Evolutionary conservation across 192 early-diverging fungal species (phyloP), one percentile per base, ranked within the genome.

Genomic region (Coemansia sp.): DNA sequence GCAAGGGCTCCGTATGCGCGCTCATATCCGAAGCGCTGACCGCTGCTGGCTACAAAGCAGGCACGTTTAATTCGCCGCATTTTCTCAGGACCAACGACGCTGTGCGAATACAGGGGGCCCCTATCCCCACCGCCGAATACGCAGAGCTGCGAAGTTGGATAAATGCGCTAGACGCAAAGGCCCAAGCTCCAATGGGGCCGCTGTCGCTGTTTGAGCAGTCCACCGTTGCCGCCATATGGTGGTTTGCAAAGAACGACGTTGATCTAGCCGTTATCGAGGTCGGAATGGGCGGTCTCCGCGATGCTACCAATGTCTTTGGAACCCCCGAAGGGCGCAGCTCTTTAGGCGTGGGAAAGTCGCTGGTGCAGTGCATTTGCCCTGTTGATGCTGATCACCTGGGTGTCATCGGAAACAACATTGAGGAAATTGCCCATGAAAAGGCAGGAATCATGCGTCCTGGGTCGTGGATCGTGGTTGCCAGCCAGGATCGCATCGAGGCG

Each of bases 231-330:
- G 85, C 89, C 0, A 70, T 92, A 31, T 85, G 76, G 60, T 85
- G 83, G 79, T 89, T 90, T 69, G 71, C 73, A 7, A 66, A 85
- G 59, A 52, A 74, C 48, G 51, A 71, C 16, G 85, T 93, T 5
- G 91, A 94, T 48, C 68, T 91, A 18, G 90, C 89, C 2, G 86
- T 95, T 4, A 70, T 95, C 14, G 94, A 95, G 67, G 92, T 93
- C n/a, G 92, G 93, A 0, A 56, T 94, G 68, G 92, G 92, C 29
- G 93, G 92, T 14, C 38, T 72, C 40, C 67, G 89, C 32, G 94
- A 95, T 57, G 94, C 94, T 0, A 95, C 94, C 1, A 95, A 93
- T 67, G 89, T 94, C 1, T 86, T 91, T 71, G 60, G 69, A 4
- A 36, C 72, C 1, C 76, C 85, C 0, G 58, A 73, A 16, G 76